Evolutionary conservation across 352 stramenopile species (phyloP), one percentile per base, ranked within the genome.

Genomic region (Phytopythium chamaehyphon): DNA sequence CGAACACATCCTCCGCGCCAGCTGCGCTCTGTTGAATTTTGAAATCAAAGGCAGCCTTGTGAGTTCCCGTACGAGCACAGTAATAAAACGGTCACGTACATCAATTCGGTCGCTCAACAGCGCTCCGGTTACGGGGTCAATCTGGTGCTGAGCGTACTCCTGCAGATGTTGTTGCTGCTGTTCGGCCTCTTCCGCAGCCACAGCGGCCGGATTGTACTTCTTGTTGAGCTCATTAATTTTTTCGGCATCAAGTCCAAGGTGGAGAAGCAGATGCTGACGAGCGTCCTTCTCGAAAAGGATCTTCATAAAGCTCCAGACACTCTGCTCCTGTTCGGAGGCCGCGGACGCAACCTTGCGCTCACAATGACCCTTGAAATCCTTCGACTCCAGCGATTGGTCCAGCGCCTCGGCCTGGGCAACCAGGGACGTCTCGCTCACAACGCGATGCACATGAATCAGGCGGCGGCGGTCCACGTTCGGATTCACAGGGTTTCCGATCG

Each of bases 201-300:
- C 37, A 26, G 63, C 51, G 16, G 75, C 62, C 0, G 79, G 80
- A 36, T 82, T 83, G 48, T 92, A 94, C 60, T 91, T 90, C 23
- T 65, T 69, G 46, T 92, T 93, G 26, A 90, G 57, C 43, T 79
- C 69, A 47, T 88, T 91, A 71, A 98, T 98, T 33, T 83, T 84
- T 54, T 96, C 84, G 0, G 92, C 85, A 58, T 98, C 86, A 53
- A 98, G 90, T n/a, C 95, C 96, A 26, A 99, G 65, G 62, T 98
- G 94, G 47, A 92, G 76, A 45, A 99, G 76, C 47, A 99, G 64
- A 54, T 98, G 76, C 72, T 98, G 90, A 22, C 94, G 79, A 5
- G 96, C 93, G 70, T 98, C 96, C 43, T 92, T 89, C 55, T 97
- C 91, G 66, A 98, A 98, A 3, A 96, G 56, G 47, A 96, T 93